Percentiles rank a stretch among this genome's conserved stretches.
Evolutionary conservation across 495 filamentous ascomycete species (phyloP).

Genomic region (Monascus purpureus): DNA sequence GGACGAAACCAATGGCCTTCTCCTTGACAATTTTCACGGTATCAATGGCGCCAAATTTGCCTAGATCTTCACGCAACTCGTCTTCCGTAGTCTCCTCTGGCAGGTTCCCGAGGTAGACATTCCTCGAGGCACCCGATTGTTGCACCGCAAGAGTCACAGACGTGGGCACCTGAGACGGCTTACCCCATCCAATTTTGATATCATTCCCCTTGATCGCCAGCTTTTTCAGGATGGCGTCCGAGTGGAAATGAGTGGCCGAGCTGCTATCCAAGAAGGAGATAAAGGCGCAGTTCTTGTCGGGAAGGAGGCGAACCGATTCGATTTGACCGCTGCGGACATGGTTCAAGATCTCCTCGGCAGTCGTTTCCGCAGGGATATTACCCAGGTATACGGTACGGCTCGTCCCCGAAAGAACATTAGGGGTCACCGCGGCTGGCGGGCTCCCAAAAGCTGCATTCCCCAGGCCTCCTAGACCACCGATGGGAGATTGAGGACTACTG

Average conservation of each 20-base stretch:
- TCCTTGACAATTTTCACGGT: conserved; percentile 96
- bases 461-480: conserved; percentile 52
- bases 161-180: conserved; percentile 94
- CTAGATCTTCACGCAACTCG: conserved; percentile 85
- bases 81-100: conserved; percentile 83
- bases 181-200: conserved; percentile 99
- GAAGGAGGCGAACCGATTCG: conserved; percentile 87
- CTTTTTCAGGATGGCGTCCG: conserved; percentile 98
- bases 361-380: conserved; percentile 96
- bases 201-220: conserved; percentile 94
- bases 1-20: conserved; percentile 96
- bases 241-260: conserved; percentile 97
- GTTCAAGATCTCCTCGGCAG: conserved; percentile 91
- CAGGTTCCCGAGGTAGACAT: conserved; percentile 92
- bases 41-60: conserved; percentile 93
- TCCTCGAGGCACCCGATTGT: conserved; percentile 94
- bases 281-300: conserved; percentile 99
- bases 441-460: conserved; percentile 42
- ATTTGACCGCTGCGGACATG: conserved; percentile 97
- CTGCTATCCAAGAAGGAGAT: conserved; percentile 96
- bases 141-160: conserved; percentile 93
- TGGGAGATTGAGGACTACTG: conserved; percentile 76
- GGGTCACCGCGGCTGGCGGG: conserved; percentile 55
- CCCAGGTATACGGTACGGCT: conserved; percentile 95
- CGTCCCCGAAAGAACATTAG: conserved; percentile 74